phyloP scores from a whole-genome alignment of 108 stramenopile species.

The Nitzschia palea region DNA sequence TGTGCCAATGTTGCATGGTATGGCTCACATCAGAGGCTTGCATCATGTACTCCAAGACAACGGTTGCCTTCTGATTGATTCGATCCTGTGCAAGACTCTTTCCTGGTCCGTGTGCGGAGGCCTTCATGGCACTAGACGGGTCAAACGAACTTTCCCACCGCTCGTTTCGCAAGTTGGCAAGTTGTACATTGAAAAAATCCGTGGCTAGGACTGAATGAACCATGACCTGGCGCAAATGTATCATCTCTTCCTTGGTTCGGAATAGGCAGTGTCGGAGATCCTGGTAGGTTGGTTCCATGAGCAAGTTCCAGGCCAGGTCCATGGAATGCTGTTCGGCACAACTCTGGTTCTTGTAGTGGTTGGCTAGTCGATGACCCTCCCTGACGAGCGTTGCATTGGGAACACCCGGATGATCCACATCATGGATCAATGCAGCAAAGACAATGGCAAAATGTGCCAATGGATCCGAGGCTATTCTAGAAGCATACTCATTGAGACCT shows the following conservation, averaged over 20 bases:
- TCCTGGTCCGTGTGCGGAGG: background rate
- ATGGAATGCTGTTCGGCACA: constrained; percentile 32
- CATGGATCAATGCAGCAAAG: constrained; percentile 37
- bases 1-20: constrained; percentile 46
- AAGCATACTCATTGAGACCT: constrained; percentile 9
- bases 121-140: background rate
- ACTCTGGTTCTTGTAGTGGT: constrained; percentile 20
- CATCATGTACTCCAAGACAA: constrained; percentile 43
- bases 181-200: constrained; percentile 18
- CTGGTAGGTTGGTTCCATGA: constrained; percentile 29
- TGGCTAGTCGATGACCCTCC: constrained; percentile 18
- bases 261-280: constrained; percentile 22
- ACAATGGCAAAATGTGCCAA: constrained; percentile 35
- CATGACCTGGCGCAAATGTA: constrained; percentile 22
- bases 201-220: constrained; percentile 34
- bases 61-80: constrained; percentile 21
- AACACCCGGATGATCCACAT: constrained; percentile 19
- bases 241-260: constrained; percentile 13
- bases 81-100: background rate
- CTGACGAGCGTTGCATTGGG: constrained; percentile 31
- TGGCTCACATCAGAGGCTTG: constrained; percentile 47
- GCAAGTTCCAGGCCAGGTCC: constrained; percentile 28
- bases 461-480: constrained; percentile 30
- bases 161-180: constrained; percentile 9
- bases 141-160: constrained; percentile 37